These are phyloP conservation scores for Toxicodendron radicans DNA, from an alignment of 345 rosid genomes.

Conservation along the genomic window DNA sequence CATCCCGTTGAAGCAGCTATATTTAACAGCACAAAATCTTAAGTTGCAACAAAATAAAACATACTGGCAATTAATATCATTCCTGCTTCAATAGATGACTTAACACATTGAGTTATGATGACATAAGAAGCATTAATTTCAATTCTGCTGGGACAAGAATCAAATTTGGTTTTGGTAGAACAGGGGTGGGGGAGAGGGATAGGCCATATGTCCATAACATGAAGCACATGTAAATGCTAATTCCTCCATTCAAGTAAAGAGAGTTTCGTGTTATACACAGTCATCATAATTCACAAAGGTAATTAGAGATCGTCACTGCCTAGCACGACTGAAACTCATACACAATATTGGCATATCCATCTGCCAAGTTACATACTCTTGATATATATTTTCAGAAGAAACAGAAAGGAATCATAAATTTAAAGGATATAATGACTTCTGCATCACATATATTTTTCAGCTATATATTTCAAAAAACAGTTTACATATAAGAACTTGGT, in stretches of 20 bases:
- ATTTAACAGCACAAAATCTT: not conserved
- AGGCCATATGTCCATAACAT: not conserved
- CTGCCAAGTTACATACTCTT: not conserved
- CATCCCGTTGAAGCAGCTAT: not conserved
- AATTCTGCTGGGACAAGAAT: not conserved
- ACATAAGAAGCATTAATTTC: conserved; percentile 6
- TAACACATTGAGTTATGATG: not conserved
- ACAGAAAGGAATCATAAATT: not conserved
- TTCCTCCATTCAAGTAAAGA: not conserved
- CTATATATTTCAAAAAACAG: not conserved
- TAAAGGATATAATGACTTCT: not conserved
- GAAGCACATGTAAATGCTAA: not conserved
- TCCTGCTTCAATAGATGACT: not conserved
- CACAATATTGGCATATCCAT: not conserved
- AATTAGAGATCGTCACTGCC: not conserved
- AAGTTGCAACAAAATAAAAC: not conserved
- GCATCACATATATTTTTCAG: not conserved
- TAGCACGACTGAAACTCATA: not conserved
- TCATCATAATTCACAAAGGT: conserved; percentile 11
- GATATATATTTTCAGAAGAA: not conserved
- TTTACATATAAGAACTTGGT: not conserved
- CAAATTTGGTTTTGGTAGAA: not conserved
- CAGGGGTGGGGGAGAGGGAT: not conserved
- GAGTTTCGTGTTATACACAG: not conserved
- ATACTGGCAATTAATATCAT: not conserved